phyloP scores from a whole-genome alignment of 2,329 filamentous ascomycete genomes.

The Aspergillus intermedius region DNA sequence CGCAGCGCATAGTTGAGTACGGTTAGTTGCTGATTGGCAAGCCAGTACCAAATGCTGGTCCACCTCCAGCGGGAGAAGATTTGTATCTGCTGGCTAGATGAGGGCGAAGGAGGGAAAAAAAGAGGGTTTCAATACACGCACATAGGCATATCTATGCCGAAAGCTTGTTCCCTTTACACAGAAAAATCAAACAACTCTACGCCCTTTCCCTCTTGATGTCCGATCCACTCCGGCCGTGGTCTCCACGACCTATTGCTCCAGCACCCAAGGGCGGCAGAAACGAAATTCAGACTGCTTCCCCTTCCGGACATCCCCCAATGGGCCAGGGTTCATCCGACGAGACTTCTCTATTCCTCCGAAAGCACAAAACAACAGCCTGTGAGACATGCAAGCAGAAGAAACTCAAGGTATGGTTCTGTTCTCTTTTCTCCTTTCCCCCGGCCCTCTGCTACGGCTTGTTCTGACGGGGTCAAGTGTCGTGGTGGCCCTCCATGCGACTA shows the following conservation, averaged over 20 bases:
- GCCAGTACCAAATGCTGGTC: not conserved
- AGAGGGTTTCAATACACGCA: not conserved
- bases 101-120: not conserved
- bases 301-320: not conserved
- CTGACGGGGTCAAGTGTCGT: slow-evolving; percentile 16
- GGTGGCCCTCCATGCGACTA: slow-evolving; percentile 22
- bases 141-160: not conserved
- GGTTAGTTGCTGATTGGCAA: not conserved
- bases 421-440: not conserved
- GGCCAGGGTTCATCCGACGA: not conserved
- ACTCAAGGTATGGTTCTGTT: slow-evolving; percentile 11
- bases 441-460: not conserved
- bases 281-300: not conserved
- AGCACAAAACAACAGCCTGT: slow-evolving; percentile 20
- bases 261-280: not conserved
- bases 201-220: not conserved
- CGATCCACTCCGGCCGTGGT: not conserved
- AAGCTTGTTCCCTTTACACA: not conserved
- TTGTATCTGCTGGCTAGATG: not conserved
- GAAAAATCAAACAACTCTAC: not conserved
- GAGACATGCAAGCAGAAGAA: slow-evolving; percentile 18
- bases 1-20: not conserved
- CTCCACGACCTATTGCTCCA: not conserved
- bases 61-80: not conserved
- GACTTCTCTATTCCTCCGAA: slow-evolving; percentile 1